These are phyloP conservation scores for Hansenula sp. DNA, from an alignment of 1,139 yeast species.

Conservation along the genomic window DNA sequence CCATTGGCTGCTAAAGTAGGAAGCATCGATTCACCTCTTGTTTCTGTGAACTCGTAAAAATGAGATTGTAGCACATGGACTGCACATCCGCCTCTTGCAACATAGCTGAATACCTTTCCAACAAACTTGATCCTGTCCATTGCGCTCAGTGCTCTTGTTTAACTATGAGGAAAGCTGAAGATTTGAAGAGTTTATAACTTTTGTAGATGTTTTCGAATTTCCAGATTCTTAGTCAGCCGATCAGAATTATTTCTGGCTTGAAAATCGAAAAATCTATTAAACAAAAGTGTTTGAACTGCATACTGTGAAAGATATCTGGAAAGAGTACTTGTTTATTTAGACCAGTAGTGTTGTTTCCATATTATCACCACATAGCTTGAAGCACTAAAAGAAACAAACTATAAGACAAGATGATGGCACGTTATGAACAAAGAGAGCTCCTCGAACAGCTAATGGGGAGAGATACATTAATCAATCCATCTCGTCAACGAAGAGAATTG, in stretches of 20 bases:
- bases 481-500: constrained; percentile 24
- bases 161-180: not conserved
- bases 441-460: constrained; percentile 83
- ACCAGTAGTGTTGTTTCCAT: not conserved
- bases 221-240: not conserved
- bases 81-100: constrained; percentile 59
- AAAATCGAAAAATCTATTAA: not conserved
- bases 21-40: constrained; percentile 92
- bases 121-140: constrained; percentile 16
- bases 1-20: constrained; percentile 76
- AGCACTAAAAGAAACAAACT: not conserved
- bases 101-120: constrained; percentile 23
- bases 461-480: constrained; percentile 38
- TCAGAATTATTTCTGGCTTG: not conserved
- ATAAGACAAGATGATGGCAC: constrained; percentile 32
- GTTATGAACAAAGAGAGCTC: constrained; percentile 72
- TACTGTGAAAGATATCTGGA: no score
- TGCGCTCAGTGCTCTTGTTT: not conserved
- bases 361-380: not conserved
- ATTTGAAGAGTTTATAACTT: no score
- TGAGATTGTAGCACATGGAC: constrained; percentile 66
- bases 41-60: constrained; percentile 73
- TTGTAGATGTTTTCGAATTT: no score
- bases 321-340: not conserved
- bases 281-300: no score